phyloP scores from a whole-genome alignment of 805 yeast species.

The Candida orba region DNA sequence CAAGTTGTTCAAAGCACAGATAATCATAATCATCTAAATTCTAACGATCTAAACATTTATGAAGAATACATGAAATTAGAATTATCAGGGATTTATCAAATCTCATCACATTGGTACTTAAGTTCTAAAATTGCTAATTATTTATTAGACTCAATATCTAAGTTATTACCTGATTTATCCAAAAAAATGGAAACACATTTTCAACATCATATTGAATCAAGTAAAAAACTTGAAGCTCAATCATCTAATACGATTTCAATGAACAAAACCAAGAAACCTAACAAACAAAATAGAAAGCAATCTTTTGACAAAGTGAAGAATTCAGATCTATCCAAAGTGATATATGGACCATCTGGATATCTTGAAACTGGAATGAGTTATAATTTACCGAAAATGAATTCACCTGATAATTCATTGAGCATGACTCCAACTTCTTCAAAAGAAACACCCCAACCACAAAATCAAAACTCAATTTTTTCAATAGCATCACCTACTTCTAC shows the following conservation, averaged over 20 bases:
- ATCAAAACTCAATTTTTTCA: background rate
- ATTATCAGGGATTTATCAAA: slow-evolving; percentile 40
- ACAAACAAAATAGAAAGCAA: background rate
- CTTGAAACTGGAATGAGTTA: slow-evolving; percentile 9
- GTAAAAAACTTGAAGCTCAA: slow-evolving; percentile 1
- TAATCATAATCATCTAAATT: slow-evolving; percentile 13
- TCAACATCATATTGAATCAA: slow-evolving; percentile 11
- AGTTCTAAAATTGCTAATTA: slow-evolving; percentile 41
- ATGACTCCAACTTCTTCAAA: background rate
- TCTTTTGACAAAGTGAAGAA: background rate
- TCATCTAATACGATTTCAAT: too few relatives aligned
- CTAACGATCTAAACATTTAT: slow-evolving; percentile 35
- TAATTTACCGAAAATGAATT: slow-evolving; percentile 7
- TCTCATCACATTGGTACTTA: slow-evolving; percentile 44
- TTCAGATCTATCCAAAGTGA: slow-evolving; percentile 1
- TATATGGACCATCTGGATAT: slow-evolving; percentile 5
- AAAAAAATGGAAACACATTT: slow-evolving; percentile 29
- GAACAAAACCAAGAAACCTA: too few relatives aligned
- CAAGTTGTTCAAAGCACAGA: slow-evolving; percentile 23
- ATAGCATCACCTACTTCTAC: background rate
- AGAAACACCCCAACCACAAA: background rate
- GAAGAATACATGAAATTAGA: slow-evolving; percentile 44
- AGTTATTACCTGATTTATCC: slow-evolving; percentile 36
- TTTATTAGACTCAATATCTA: slow-evolving; percentile 37
- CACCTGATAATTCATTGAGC: background rate